Conservation (phyloP, 2,329 filamentous ascomycete genomes). For the Fusarium luffae region DNA sequence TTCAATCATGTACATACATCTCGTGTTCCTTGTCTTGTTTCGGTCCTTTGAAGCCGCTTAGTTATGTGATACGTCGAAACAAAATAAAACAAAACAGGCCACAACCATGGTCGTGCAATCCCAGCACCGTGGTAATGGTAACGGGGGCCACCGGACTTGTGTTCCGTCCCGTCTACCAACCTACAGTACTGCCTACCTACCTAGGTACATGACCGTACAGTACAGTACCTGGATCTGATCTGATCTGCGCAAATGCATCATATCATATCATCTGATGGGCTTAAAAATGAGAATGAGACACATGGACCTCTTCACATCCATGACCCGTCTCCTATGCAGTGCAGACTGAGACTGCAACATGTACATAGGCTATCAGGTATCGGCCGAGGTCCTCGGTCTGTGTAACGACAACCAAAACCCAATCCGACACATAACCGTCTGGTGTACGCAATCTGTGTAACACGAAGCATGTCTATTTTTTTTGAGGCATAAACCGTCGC, state of each 20-base stretch:
- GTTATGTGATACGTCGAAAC: neutral
- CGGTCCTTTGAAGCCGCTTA: slow-evolving; percentile 1
- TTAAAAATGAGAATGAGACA: neutral
- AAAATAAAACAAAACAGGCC: neutral
- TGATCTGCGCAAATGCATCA: neutral
- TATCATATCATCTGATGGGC: neutral
- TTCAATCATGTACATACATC: neutral
- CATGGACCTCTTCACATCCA: slow-evolving; percentile 1
- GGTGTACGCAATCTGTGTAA: neutral
- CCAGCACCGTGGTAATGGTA: slow-evolving; percentile 28
- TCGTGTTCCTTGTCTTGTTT: neutral
- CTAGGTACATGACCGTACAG: neutral
- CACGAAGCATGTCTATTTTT: neutral
- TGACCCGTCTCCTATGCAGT: neutral
- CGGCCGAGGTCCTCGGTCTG: slow-evolving; percentile 13
- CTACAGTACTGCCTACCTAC: neutral
- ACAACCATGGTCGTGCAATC: slow-evolving; percentile 2
- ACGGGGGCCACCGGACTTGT: slow-evolving; percentile 10
- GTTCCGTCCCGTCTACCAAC: neutral
- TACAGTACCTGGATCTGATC: neutral
- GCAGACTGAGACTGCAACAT: neutral
- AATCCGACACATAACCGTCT: neutral
- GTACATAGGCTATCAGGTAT: neutral
- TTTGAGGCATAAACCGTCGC: neutral
- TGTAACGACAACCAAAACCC: neutral